phyloP scores from a whole-genome alignment of 2,329 filamentous ascomycete species.

The Fusarium clavum region DNA sequence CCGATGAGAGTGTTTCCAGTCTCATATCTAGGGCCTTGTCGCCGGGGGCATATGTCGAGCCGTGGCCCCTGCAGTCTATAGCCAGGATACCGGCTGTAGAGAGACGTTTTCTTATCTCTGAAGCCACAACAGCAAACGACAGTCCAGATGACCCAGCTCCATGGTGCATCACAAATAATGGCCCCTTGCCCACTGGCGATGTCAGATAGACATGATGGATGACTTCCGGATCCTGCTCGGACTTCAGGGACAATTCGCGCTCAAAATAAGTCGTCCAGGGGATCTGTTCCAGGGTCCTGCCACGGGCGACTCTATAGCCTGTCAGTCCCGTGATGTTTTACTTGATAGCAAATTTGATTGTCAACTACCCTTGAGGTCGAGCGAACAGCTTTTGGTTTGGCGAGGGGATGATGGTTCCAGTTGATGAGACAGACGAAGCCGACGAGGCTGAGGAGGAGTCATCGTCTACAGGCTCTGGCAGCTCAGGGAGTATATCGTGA shows the following conservation, averaged over 20 bases:
- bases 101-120: slow-evolving; percentile 80
- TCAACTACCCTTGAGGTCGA: slow-evolving; percentile 71
- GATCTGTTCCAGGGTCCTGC: slow-evolving; percentile 71
- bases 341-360: slow-evolving; percentile 8
- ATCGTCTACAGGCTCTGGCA: slow-evolving; percentile 62
- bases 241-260: slow-evolving; percentile 81
- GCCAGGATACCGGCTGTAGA: slow-evolving; percentile 87
- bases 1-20: slow-evolving; percentile 76
- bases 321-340: slow-evolving; percentile 43
- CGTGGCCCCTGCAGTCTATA: slow-evolving; percentile 88
- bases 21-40: slow-evolving; percentile 70
- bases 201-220: slow-evolving; percentile 89
- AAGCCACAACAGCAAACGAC: slow-evolving; percentile 85
- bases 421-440: slow-evolving; percentile 87
- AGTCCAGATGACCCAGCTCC: slow-evolving; percentile 93
- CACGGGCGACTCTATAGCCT: slow-evolving; percentile 57
- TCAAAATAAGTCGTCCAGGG: slow-evolving; percentile 94
- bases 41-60: slow-evolving; percentile 69
- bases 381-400: slow-evolving; percentile 79
- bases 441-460: slow-evolving; percentile 81
- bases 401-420: slow-evolving; percentile 89
- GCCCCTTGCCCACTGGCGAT: slow-evolving; percentile 78
- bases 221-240: slow-evolving; percentile 59
- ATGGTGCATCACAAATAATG: slow-evolving; percentile 93
- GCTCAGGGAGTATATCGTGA: slow-evolving; percentile 58